Evolutionary conservation across 257 asterid genomes (phyloP), one percentile per base, ranked within the genome.

Genomic region (Forsythia suspensa): DNA sequence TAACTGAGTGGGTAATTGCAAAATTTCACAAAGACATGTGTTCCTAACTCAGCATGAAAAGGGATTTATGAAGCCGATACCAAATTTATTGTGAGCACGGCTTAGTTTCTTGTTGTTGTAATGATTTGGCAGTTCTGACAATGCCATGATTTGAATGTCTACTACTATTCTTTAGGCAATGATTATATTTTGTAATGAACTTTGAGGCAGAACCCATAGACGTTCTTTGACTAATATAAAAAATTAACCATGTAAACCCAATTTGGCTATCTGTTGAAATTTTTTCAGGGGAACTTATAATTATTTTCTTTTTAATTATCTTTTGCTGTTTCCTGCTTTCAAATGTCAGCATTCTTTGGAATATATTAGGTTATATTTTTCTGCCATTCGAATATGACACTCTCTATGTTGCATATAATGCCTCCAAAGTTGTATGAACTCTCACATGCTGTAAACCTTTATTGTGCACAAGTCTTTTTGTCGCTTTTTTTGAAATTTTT

Each of bases 401-500:
- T 36, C 39, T 13, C 10, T 48, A 29, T 72, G 72, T 36, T 78
- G 70, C 39, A 46, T 20, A 61, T 21, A 18, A 42, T 40, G 34
- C 43, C 2, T 29, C 34, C 34, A 29, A 29, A 29, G 34, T 29
- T 40, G 13, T 34, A 42, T 6, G 34, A 24, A 66, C 55, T 68
- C 70, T 67, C 41, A 29, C 21, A 13, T 67, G 21, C 24, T 57
- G 67, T 73, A 7, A 39, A 66, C 3, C 36, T 79, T 52, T 55
- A 20, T 4, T 0, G 10, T 42, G 52, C 9, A 3, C 4, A 43
- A 42, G 59, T 43, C 63, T 66, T 42, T 72, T 79, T 78, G 85
- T 78, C 84, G 57, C 57, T 78, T 70, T 72, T 36, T 69, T 84
- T 39, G 24, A 15, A 41, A 9, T 24, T 65, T 61, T 72, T 37